A percentile compares a stretch with the other conserved stretches of the same genome.
These are phyloP conservation scores for Trametes villosa DNA, from an alignment of 768 basidiomycete species.

Conservation along the genomic window DNA sequence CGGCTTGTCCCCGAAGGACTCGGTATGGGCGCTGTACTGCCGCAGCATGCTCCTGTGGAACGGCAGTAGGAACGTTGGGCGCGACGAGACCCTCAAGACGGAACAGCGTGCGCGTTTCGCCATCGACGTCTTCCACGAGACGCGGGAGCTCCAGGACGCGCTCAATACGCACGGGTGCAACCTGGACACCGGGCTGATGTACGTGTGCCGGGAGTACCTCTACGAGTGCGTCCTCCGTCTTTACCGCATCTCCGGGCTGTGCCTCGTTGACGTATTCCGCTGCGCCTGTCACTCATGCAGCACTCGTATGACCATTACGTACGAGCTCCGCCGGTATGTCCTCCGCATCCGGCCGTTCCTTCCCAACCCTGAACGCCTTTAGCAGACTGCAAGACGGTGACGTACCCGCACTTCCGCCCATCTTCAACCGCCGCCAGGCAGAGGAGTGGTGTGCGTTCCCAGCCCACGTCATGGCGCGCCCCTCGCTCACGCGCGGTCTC, in stretches of 20 bases:
- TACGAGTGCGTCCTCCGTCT: slow-evolving; percentile 61
- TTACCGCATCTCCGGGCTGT: slow-evolving; percentile 5
- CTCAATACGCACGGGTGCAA: slow-evolving; percentile 73
- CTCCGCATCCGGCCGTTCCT: slow-evolving; percentile 13
- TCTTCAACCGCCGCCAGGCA: slow-evolving; percentile 71
- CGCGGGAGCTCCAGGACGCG: slow-evolving; percentile 66
- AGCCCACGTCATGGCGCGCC: not conserved
- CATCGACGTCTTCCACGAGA: slow-evolving; percentile 67
- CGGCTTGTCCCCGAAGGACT: slow-evolving; percentile 68
- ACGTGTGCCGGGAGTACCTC: slow-evolving; percentile 70
- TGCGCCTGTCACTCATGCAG: slow-evolving; percentile 40
- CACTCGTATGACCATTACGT: slow-evolving; percentile 66
- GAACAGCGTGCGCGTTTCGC: slow-evolving; percentile 64
- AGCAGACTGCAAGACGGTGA: slow-evolving; percentile 57
- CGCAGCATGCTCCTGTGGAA: slow-evolving; percentile 84
- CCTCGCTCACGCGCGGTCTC: not conserved
- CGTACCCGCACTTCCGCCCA: slow-evolving; percentile 45
- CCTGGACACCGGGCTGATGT: slow-evolving; percentile 67
- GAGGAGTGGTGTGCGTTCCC: slow-evolving; percentile 76
- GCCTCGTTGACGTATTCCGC: slow-evolving; percentile 11
- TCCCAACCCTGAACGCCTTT: slow-evolving; percentile 29
- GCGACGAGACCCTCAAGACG: slow-evolving; percentile 44
- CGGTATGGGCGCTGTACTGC: slow-evolving; percentile 82
- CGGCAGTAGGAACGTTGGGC: slow-evolving; percentile 56
- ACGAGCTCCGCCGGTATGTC: slow-evolving; percentile 66